Evolutionary conservation across 2,329 filamentous ascomycete genomes (phyloP).

Genomic region (Cladosporium sp.): DNA sequence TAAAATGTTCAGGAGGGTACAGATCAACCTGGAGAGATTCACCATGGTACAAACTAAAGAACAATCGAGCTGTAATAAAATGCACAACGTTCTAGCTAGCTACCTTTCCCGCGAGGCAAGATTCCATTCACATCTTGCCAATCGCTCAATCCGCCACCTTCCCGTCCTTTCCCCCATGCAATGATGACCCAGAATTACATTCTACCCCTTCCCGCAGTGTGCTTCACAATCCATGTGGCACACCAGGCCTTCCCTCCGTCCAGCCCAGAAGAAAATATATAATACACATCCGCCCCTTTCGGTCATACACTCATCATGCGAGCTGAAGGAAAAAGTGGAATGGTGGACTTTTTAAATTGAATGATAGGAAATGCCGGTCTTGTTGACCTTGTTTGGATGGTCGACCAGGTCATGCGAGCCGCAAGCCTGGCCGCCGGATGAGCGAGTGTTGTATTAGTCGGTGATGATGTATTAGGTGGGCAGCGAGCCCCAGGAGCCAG

Average conservation of each 20-base stretch:
- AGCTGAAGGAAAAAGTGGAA: slow-evolving; percentile 3
- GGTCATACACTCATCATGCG: slow-evolving; percentile 16
- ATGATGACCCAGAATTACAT: slow-evolving; percentile 11
- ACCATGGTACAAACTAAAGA: neutral
- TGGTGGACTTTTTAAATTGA: neutral
- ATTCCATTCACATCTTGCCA: neutral
- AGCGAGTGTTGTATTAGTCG: slow-evolving; percentile 11
- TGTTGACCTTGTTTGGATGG: neutral
- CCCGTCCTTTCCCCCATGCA: neutral
- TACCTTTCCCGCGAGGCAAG: neutral
- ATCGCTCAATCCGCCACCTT: neutral
- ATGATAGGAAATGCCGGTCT: slow-evolving; percentile 11
- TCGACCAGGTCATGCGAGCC: neutral
- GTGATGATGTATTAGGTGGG: slow-evolving; percentile 8
- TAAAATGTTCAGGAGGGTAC: neutral
- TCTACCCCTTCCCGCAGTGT: neutral
- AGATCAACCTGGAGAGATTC: neutral
- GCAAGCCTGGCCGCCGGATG: neutral
- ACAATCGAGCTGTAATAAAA: slow-evolving; percentile 11
- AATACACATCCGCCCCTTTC: slow-evolving; percentile 14
- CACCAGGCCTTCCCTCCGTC: neutral
- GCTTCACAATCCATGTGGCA: slow-evolving; percentile 4
- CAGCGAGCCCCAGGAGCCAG: neutral
- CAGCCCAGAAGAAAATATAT: slow-evolving; percentile 2
- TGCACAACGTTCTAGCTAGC: slow-evolving; percentile 9